Evolutionary conservation across 1,284 basidiomycete species (phyloP).

Genomic region (Coniferiporia sulphurascens): DNA sequence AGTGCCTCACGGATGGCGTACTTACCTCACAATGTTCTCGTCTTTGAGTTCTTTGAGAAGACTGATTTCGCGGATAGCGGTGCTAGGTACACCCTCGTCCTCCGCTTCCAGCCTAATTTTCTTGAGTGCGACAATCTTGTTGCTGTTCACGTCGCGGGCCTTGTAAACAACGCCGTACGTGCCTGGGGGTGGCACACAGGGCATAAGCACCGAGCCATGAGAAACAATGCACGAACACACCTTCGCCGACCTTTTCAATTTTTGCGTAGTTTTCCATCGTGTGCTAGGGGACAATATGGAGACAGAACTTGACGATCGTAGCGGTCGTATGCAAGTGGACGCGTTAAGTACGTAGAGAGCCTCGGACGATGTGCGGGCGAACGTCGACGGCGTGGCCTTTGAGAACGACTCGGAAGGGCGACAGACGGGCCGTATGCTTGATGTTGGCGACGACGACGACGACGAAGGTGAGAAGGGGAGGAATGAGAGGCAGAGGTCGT

Average conservation of each 20-base stretch:
- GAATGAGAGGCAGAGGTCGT: background rate
- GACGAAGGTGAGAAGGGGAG: background rate
- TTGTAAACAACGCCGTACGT: slow-evolving; percentile 99
- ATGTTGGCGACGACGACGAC: background rate
- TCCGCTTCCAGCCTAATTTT: slow-evolving; percentile 98
- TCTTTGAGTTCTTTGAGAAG: slow-evolving; percentile 95
- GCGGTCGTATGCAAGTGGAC: background rate
- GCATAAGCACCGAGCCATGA: slow-evolving; percentile 11
- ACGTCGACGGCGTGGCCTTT: background rate
- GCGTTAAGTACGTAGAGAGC: background rate
- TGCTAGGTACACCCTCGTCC: slow-evolving; percentile 96
- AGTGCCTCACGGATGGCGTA: slow-evolving; percentile 18
- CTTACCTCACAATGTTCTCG: slow-evolving; percentile 88
- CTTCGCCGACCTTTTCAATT: slow-evolving; percentile 50
- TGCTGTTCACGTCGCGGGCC: slow-evolving; percentile 69
- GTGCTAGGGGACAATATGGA: background rate
- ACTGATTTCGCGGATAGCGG: slow-evolving; percentile 97
- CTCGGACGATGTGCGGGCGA: background rate
- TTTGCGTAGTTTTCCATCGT: slow-evolving; percentile 30
- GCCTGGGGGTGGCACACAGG: slow-evolving; percentile 44
- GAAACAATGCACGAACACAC: slow-evolving; percentile 30
- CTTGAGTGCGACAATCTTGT: slow-evolving; percentile 88
- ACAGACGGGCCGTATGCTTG: background rate
- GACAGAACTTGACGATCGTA: background rate
- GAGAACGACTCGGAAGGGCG: background rate